Base-by-base conservation (phyloP, 352 stramenopile species). In the Hyaloperonospora arabidopsidis region DNA sequence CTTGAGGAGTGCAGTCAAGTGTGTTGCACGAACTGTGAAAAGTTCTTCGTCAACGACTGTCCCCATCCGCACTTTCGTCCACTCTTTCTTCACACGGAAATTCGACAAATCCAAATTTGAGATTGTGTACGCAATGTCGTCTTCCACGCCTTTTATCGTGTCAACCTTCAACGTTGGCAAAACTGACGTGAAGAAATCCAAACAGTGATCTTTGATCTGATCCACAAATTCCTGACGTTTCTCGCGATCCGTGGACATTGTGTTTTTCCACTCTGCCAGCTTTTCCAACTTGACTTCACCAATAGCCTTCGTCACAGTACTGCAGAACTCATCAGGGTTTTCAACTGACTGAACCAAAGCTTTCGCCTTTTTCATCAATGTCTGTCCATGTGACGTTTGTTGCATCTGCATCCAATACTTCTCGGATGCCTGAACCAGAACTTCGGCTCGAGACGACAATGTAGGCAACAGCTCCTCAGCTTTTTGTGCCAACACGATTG, bases 181-280 rank as follows among this genome's bases (percentile, higher is more conserved):
- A 18, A 93, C 83, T 0, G 83, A 93, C 57, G 82, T 87, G 51
- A 93, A 87, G 41, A 93, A 93, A 54, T 93, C 80, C 6, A 93
- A 65, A 34, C 80, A 91, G 41, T 89, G 76, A 49, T 93, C 72
- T 45, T 93, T 93, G 56, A 93, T 69, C 17, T 69, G 72, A 55
- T 93, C 70, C 14, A 91, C 68, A 38, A 91, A 89, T 41, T 78
- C 74, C 54, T 93, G 83, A 1, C 83, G 71, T 48, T 89, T 88
- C 43, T 84, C 66, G 5, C 65, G 59, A 44, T 89, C 76, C 18
- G 61, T 76, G 21, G 77, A 73, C 23, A 93, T 57, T 17, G 75
- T 81, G 19, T 17, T 78, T 11, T 76, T 77, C 79, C 82, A 90
- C 36, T 68, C 73, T 0, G 79, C 71, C 34, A 91, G 56, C 23